Conservation (phyloP, 352 stramenopile species). For the Nothophytophthora sp. region DNA sequence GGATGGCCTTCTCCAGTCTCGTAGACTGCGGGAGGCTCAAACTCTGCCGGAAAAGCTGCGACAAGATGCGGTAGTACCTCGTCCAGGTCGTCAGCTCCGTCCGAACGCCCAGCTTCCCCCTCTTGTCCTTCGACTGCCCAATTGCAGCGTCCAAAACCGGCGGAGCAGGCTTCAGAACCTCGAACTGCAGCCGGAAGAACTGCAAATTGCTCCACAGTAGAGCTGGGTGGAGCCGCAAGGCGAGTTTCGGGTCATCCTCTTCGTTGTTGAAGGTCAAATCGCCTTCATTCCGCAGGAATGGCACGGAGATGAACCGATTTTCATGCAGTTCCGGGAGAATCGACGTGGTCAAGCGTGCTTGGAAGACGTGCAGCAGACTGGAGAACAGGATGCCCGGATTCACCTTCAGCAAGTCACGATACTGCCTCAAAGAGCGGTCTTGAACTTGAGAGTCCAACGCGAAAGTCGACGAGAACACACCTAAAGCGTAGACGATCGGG, state of each 20-base stretch:
- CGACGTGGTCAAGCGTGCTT: constrained; percentile 46
- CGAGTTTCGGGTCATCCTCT: constrained; percentile 47
- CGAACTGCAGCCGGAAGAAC: constrained; percentile 65
- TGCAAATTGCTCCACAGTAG: constrained; percentile 50
- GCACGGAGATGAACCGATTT: constrained; percentile 50
- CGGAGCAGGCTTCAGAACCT: constrained; percentile 34
- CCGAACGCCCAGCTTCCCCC: constrained; percentile 2
- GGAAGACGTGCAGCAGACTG: constrained; percentile 56
- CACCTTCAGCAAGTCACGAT: constrained; percentile 43
- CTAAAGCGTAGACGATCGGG: constrained; percentile 63
- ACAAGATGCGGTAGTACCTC: constrained; percentile 26
- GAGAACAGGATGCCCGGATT: constrained; percentile 68
- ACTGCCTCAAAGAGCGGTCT: constrained; percentile 37
- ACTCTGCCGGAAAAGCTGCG: constrained; percentile 27
- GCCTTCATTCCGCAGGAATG: constrained; percentile 53
- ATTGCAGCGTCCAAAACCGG: constrained; percentile 3
- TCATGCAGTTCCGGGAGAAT: constrained; percentile 63
- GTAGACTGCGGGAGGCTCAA: constrained; percentile 17
- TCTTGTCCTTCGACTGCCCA: constrained; percentile 8
- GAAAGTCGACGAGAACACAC: constrained; percentile 60
- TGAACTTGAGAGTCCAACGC: constrained; percentile 36
- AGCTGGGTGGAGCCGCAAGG: constrained; percentile 35
- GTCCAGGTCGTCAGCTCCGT: constrained; percentile 24
- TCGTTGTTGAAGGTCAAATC: constrained; percentile 62
- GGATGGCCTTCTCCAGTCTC: constrained; percentile 35